phyloP scores from a whole-genome alignment of 805 yeast species.

The Ogataea ramenticola region DNA sequence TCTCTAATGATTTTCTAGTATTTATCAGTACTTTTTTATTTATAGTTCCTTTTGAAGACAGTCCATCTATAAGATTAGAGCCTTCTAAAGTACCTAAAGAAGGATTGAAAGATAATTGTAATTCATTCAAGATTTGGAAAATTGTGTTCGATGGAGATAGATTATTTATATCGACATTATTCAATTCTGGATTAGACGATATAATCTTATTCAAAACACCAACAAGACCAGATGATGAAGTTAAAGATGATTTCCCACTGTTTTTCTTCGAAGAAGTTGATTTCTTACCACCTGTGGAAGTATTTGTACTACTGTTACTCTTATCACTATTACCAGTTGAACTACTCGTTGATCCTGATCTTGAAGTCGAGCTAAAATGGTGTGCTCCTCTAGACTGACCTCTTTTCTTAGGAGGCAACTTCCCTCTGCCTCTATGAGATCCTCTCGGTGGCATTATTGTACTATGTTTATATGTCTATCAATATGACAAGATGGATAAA shows the following conservation, averaged over 20 bases:
- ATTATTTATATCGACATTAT: neutral
- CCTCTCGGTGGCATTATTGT: slow-evolving; percentile 19
- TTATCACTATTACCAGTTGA: neutral
- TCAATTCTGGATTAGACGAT: neutral
- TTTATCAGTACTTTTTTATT: slow-evolving; percentile 9
- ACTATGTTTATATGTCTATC: too few species aligned
- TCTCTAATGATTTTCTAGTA: slow-evolving; percentile 29
- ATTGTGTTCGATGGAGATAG: slow-evolving; percentile 33
- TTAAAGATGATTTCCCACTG: too few species aligned
- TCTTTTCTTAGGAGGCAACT: slow-evolving; percentile 16
- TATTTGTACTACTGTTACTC: too few species aligned
- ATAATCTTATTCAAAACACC: neutral
- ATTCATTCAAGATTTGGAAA: slow-evolving; percentile 43
- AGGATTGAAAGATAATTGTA: slow-evolving; percentile 49
- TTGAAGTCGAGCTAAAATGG: neutral
- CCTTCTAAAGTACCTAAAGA: slow-evolving; percentile 59
- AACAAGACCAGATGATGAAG: too few species aligned
- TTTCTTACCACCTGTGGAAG: too few species aligned
- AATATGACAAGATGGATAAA: too few species aligned
- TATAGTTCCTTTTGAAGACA: slow-evolving; percentile 26
- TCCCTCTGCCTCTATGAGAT: slow-evolving; percentile 13
- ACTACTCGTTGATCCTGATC: neutral
- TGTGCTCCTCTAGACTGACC: neutral
- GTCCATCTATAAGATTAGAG: slow-evolving; percentile 18
- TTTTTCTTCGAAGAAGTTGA: too few species aligned